These are phyloP conservation scores for Herpomyces periplanetae DNA, from an alignment of 2,329 filamentous ascomycete genomes.

Conservation along the genomic window DNA sequence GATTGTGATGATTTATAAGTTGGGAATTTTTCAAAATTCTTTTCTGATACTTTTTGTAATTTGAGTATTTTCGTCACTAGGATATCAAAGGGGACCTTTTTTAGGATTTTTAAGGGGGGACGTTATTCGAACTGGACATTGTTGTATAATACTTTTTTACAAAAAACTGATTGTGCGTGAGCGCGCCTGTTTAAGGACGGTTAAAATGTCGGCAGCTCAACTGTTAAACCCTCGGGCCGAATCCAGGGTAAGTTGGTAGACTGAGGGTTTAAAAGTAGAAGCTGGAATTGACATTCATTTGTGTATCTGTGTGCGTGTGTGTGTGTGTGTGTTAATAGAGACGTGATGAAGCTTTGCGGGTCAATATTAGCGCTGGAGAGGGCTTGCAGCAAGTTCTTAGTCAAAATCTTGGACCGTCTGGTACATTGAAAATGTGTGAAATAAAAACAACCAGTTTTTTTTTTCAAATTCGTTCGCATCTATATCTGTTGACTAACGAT, in stretches of 20 bases:
- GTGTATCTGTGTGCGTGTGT: conserved; percentile 2
- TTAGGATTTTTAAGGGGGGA: too few relatives aligned
- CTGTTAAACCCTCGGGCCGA: conserved; percentile 96
- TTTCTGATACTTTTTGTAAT: too few relatives aligned
- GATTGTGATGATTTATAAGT: too few relatives aligned
- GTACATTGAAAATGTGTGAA: conserved; percentile 68
- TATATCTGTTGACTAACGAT: conserved; percentile 7
- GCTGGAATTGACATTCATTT: conserved; percentile 3
- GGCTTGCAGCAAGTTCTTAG: conserved; percentile 51
- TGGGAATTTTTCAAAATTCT: too few relatives aligned
- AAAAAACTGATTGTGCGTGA: too few relatives aligned
- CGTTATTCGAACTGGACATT: too few relatives aligned
- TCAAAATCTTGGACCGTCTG: conserved; percentile 70
- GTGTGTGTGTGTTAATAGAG: conserved; percentile 17
- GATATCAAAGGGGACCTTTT: too few relatives aligned
- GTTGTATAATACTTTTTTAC: too few relatives aligned
- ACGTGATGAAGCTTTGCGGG: conserved; percentile 73
- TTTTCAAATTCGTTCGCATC: too few relatives aligned
- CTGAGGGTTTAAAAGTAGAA: too few relatives aligned
- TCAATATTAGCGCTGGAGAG: conserved; percentile 89
- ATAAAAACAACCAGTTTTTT: not conserved
- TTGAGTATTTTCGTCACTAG: too few relatives aligned
- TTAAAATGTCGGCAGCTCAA: conserved; percentile 81
- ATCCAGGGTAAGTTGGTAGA: conserved; percentile 28
- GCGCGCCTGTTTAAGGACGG: too few relatives aligned